phyloP scores from a whole-genome alignment of 129 eudicot genomes.

The Arctium lappa region DNA sequence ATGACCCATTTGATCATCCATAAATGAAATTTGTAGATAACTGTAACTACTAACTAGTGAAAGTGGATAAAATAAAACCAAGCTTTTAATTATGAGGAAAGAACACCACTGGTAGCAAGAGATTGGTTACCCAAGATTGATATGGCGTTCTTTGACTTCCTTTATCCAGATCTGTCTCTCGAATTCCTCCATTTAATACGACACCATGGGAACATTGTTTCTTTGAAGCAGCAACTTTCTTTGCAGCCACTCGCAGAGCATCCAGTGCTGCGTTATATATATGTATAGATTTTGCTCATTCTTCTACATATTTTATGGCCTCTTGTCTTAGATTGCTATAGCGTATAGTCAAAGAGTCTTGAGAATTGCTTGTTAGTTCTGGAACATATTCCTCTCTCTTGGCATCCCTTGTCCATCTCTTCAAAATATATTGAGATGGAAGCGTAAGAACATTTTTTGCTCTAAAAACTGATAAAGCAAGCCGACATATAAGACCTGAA shows the following conservation, averaged over 20 bases:
- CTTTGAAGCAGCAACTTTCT: conserved; percentile 60
- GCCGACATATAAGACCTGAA: conserved; percentile 74
- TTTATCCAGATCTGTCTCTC: conserved; percentile 21
- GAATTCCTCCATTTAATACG: conserved; percentile 41
- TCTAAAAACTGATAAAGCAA: conserved; percentile 64
- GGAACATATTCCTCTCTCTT: conserved; percentile 40
- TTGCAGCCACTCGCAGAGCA: conserved; percentile 73
- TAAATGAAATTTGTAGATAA: not conserved
- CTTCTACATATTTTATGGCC: conserved; percentile 77
- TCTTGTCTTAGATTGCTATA: conserved; percentile 60
- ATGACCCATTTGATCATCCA: not conserved
- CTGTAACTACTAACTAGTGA: not conserved
- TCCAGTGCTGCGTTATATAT: conserved; percentile 60
- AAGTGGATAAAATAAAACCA: not conserved
- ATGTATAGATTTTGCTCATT: conserved; percentile 72
- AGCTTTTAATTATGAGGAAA: not conserved
- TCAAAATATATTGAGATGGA: conserved; percentile 61
- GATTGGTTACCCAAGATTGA: conserved; percentile 41
- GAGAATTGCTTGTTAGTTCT: conserved; percentile 31
- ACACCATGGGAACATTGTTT: conserved; percentile 27
- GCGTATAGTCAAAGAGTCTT: conserved; percentile 44
- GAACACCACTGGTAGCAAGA: not conserved
- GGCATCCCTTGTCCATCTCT: conserved; percentile 82
- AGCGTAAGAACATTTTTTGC: conserved; percentile 70
- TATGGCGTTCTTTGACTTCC: conserved; percentile 29